These are phyloP conservation scores for Colletotrichum sp. DNA, from an alignment of 2,329 filamentous ascomycete species.

Conservation along the genomic window DNA sequence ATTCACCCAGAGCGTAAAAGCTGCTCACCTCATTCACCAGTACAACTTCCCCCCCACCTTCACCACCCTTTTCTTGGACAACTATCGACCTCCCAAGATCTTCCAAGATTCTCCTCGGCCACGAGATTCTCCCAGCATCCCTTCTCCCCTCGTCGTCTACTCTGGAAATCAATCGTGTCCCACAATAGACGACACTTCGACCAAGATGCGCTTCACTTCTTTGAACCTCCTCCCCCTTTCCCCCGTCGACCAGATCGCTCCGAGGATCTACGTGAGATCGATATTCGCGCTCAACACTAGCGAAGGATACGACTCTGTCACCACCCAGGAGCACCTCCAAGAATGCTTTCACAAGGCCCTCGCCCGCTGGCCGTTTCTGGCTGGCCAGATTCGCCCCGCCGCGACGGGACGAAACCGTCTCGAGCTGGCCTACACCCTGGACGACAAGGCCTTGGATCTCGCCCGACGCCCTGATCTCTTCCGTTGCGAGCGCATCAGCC, in stretches of 20 bases:
- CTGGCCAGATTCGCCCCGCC: not conserved
- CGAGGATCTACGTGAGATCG: conserved; percentile 5
- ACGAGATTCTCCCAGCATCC: not conserved
- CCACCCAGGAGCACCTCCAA: not conserved
- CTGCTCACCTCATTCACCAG: not conserved
- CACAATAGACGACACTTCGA: rapidly evolving
- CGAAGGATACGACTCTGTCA: not conserved
- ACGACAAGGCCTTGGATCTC: not conserved
- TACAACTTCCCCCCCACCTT: not conserved
- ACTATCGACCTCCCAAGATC: not conserved
- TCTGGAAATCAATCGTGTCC: not conserved
- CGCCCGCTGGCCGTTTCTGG: not conserved
- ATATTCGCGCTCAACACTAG: not conserved
- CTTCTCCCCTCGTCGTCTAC: not conserved
- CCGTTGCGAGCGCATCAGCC: rapidly evolving
- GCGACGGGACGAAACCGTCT: not conserved
- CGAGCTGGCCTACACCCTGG: not conserved
- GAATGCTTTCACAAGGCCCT: not conserved
- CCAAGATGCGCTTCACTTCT: not conserved
- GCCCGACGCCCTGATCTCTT: not conserved
- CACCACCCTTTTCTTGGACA: not conserved
- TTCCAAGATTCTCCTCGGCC: not conserved
- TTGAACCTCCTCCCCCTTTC: not conserved
- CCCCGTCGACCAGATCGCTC: conserved; percentile 10
- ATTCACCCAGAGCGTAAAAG: not conserved